Evolutionary conservation across 108 stramenopile genomes (phyloP), one percentile per base, ranked within the genome.

Genomic region (Stephanodiscus minutulus): DNA sequence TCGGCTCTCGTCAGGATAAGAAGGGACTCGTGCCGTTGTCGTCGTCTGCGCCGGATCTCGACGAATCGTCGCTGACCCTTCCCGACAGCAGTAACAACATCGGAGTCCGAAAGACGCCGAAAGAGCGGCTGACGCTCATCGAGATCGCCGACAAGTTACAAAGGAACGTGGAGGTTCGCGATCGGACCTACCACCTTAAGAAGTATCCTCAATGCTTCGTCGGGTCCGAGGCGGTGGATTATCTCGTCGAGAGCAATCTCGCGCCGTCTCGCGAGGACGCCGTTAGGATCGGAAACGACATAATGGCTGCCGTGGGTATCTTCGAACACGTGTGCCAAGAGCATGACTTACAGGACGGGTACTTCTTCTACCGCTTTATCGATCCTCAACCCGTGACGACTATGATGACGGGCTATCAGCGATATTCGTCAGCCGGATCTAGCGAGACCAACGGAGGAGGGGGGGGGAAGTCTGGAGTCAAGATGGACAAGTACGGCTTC

Each of bases 211-310:
- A 81, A 29, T 84, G 83, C 29, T 91, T 91, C 58, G 73, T 89
- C 12, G 88, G 84, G 0, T 61, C 68, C 20, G 86, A 88, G 37
- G 88, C 85, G 24, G 88, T 91, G 31, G 83, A 85, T 62, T 91
- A 72, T 49, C 50, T 91, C 33, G 64, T 91, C 4, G n/a, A 61
- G 9, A 63, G 68, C 29, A 77, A 82, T 3, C 44, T 71, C 11
- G 87, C 77, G 2, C 12, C 31, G 18, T 76, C 55, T 9, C 76
- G 88, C 1, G 70, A 69, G 8, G 88, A 89, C 10, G 91, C 86
- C 15, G 91, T 91, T 5, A 46, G 46, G 5, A 68, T 89, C 1
- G 88, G 86, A 6, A 55, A 67, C 8, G 33, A 20, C 50, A 66
- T 68, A 66, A 74, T 21, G 58, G 58, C 12, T 7, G 36, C 66